These are phyloP conservation scores for Candida khao-thaluensis DNA, from an alignment of 805 yeast species.

Conservation along the genomic window DNA sequence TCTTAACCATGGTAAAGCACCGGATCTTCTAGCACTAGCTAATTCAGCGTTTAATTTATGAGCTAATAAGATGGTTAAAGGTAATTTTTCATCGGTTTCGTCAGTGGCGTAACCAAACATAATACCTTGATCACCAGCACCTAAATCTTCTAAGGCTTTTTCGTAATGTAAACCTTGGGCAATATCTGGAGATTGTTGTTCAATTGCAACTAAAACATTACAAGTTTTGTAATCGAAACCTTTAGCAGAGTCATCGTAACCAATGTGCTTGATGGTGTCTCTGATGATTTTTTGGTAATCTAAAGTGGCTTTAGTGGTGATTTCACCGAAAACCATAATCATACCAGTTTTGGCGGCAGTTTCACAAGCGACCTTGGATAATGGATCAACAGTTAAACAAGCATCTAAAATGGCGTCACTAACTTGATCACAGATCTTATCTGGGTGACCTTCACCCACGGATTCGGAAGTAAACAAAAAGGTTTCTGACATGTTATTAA, in stretches of 20 bases:
- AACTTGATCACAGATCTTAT: conserved; percentile 97
- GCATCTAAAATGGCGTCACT: conserved; percentile 98
- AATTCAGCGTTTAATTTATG: conserved; percentile 96
- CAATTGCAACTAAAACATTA: conserved; percentile 97
- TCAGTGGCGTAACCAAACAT: conserved; percentile 99
- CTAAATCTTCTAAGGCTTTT: conserved; percentile 91
- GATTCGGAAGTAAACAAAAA: conserved; percentile 82
- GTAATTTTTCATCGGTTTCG: conserved; percentile 96
- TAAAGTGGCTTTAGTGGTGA: conserved; percentile 91
- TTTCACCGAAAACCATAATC: conserved; percentile 99
- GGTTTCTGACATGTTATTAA: conserved; percentile 15
- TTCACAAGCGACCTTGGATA: conserved; percentile 99
- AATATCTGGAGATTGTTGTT: conserved; percentile 98
- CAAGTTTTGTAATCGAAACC: conserved; percentile 99
- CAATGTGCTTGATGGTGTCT: conserved; percentile 97
- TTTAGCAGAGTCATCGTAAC: conserved; percentile 92
- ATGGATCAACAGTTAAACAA: conserved; percentile 91
- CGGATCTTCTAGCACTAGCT: conserved; percentile 97
- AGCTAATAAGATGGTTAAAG: conserved; percentile 89
- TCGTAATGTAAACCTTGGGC: conserved; percentile 99
- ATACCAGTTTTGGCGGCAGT: conserved; percentile 99
- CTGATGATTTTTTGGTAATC: conserved; percentile 98
- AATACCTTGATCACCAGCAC: conserved; percentile 99
- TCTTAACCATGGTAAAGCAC: conserved; percentile 93
- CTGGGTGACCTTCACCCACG: conserved; percentile 95